Percentiles rank a stretch among this genome's conserved stretches.
Conservation (phyloP, 2,329 filamentous ascomycete species). For the Chlorencoelia australis region DNA sequence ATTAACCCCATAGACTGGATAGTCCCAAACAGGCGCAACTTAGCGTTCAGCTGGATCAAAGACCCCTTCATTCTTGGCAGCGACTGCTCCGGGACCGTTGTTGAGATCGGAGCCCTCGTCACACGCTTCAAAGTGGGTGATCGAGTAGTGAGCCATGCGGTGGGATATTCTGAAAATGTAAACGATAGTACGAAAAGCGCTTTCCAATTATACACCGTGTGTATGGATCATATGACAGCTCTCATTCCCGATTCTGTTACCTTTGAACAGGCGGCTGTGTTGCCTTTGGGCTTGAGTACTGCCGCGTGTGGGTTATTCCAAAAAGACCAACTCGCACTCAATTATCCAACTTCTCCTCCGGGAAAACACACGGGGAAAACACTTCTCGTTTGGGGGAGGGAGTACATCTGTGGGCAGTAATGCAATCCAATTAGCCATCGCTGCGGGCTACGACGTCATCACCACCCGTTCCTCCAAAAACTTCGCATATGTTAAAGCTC, state of each 20-base stretch:
- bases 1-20: constrained; percentile 33
- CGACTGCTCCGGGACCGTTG: constrained; percentile 44
- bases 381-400: constrained; percentile 28
- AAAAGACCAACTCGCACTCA: constrained; percentile 14
- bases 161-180: constrained; percentile 20
- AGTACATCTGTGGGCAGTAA: constrained; percentile 18
- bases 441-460: constrained; percentile 33
- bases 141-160: constrained; percentile 33
- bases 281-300: constrained; percentile 25
- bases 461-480: constrained; percentile 27
- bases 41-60: constrained; percentile 8
- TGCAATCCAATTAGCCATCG: constrained; percentile 32
- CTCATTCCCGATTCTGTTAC: constrained; percentile 23
- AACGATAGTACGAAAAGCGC: constrained; percentile 19
- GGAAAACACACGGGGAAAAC: constrained; percentile 26
- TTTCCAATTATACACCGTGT: constrained; percentile 25
- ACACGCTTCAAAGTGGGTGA: constrained; percentile 40
- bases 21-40: constrained; percentile 7
- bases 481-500: constrained; percentile 28
- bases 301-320: constrained; percentile 26
- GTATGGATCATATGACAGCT: constrained; percentile 12
- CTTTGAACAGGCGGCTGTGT: constrained; percentile 24
- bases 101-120: constrained; percentile 36
- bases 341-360: constrained; percentile 17
- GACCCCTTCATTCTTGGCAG: constrained; percentile 35